Evolutionary conservation across 805 yeast species (phyloP).

Genomic region (Soucietia sequanensis): DNA sequence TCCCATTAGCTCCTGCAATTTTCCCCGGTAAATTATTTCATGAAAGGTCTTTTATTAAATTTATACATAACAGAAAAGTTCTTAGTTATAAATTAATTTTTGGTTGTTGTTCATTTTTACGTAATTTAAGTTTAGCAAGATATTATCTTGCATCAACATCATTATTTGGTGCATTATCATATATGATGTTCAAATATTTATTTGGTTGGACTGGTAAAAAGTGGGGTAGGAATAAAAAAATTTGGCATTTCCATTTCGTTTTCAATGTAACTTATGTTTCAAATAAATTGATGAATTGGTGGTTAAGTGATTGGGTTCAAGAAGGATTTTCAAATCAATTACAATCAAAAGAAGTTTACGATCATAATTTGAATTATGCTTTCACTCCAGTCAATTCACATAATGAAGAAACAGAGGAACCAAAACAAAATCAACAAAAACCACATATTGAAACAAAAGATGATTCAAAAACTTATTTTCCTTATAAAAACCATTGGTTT

Average conservation of each 20-base stretch:
- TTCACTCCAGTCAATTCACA: slow-evolving; percentile 18
- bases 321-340: slow-evolving; percentile 42
- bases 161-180: slow-evolving; percentile 63
- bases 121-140: slow-evolving; percentile 66
- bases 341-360: slow-evolving; percentile 29
- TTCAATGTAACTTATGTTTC: slow-evolving; percentile 86
- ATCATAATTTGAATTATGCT: slow-evolving; percentile 23
- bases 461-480: slow-evolving; percentile 50
- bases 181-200: slow-evolving; percentile 79
- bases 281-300: slow-evolving; percentile 85
- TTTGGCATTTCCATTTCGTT: slow-evolving; percentile 73
- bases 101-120: slow-evolving; percentile 78
- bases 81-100: slow-evolving; percentile 51
- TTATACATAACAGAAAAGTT: slow-evolving; percentile 54
- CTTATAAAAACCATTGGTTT: slow-evolving; percentile 56
- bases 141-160: slow-evolving; percentile 32
- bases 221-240: slow-evolving; percentile 59
- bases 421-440: slow-evolving; percentile 2
- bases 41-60: slow-evolving; percentile 57
- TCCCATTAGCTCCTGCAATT: slow-evolving; percentile 88
- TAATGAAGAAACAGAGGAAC: slow-evolving; percentile 4
- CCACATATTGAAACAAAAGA: slow-evolving; percentile 49
- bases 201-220: slow-evolving; percentile 83
- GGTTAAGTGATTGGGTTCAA: slow-evolving; percentile 54
- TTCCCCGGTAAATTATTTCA: slow-evolving; percentile 79